These are phyloP conservation scores for Malus hybrid DNA, from an alignment of 331 rosid species.

Conservation along the genomic window DNA sequence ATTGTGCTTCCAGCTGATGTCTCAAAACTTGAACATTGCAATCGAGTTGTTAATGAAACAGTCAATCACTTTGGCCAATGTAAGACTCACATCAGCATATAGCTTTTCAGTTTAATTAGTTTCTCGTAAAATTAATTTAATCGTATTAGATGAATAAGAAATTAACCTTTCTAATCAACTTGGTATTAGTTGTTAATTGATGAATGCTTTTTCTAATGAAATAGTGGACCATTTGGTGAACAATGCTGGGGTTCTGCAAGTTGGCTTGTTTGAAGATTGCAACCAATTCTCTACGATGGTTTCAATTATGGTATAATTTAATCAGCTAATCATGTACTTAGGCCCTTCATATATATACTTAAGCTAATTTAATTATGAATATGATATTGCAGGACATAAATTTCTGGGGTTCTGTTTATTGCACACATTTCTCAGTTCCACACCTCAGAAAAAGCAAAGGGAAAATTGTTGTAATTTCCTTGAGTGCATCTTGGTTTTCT, in stretches of 20 bases:
- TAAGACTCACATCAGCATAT: background rate
- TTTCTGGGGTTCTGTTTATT: conserved; percentile 51
- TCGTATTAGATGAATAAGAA: too few species aligned
- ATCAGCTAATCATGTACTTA: background rate
- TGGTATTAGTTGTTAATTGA: too few species aligned
- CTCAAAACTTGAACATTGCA: conserved; percentile 37
- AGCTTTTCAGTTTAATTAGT: background rate
- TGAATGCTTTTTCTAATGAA: background rate
- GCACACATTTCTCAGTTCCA: conserved; percentile 44
- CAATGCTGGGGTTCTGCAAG: conserved; percentile 14
- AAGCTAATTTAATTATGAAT: background rate
- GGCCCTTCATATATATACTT: background rate
- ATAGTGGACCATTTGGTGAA: conserved; percentile 28
- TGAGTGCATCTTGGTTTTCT: conserved; percentile 30
- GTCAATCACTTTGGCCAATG: conserved; percentile 45
- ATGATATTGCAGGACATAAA: conserved; percentile 28
- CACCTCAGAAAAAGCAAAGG: conserved; percentile 42
- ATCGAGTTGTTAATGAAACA: conserved; percentile 37
- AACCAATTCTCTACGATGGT: background rate
- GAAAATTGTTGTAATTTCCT: conserved; percentile 39
- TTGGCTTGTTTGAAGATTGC: conserved; percentile 19
- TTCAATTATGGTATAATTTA: conserved; percentile 11
- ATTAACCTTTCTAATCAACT: too few species aligned
- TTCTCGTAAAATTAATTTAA: background rate
- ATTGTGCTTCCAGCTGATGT: conserved; percentile 47